phyloP scores from a whole-genome alignment of 257 asterid genomes.

The Solanum bulbocastanum region DNA sequence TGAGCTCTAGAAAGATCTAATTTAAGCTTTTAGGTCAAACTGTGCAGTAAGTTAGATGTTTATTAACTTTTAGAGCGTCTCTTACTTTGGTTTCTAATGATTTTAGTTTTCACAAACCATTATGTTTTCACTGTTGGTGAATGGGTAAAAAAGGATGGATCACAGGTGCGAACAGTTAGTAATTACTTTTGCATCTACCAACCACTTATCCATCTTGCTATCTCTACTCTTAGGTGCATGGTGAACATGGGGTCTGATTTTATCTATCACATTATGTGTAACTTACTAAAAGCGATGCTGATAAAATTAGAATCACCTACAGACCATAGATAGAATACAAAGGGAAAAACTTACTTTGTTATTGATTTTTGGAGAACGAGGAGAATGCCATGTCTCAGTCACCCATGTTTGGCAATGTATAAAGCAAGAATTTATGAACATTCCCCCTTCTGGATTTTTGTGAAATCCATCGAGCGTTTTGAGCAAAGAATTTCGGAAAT shows the following conservation, averaged over 20 bases:
- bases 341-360: slow-evolving; percentile 34
- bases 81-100: background rate
- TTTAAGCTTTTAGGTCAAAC: background rate
- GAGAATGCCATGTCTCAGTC: slow-evolving; percentile 81
- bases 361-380: slow-evolving; percentile 76
- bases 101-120: background rate
- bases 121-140: background rate
- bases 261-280: background rate
- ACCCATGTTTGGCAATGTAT: slow-evolving; percentile 84
- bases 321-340: background rate
- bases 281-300: background rate
- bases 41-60: background rate
- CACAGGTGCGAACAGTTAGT: background rate
- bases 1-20: background rate
- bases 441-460: slow-evolving; percentile 43
- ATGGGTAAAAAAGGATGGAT: background rate
- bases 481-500: slow-evolving; percentile 64
- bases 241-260: background rate
- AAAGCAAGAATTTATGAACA: slow-evolving; percentile 81
- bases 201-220: background rate
- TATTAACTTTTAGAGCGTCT: background rate
- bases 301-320: background rate
- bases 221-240: background rate
- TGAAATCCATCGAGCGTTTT: slow-evolving; percentile 36
- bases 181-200: background rate